Evolutionary conservation across 1,139 yeast genomes (phyloP).

Genomic region (Blastobotrys petasosporus): DNA sequence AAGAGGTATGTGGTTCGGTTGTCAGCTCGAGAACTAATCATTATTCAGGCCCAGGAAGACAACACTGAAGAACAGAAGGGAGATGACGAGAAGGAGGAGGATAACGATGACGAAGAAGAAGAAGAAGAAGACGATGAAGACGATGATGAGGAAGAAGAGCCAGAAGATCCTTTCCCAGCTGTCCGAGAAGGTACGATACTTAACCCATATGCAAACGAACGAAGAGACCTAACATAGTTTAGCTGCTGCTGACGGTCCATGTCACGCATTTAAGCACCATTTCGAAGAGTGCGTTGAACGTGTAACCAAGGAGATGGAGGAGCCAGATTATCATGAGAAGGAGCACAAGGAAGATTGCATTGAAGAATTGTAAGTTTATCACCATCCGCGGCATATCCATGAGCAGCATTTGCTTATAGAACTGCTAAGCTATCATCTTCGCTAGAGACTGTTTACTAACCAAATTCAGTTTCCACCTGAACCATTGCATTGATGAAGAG

Average conservation of each 20-base stretch:
- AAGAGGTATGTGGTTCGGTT: conserved; percentile 8
- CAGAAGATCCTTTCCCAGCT: conserved; percentile 32
- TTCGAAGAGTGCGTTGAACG: conserved; percentile 93
- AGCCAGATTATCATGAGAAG: conserved; percentile 70
- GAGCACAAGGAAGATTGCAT: conserved; percentile 94
- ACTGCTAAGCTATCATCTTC: too few relatives aligned
- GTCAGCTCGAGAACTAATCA: background rate
- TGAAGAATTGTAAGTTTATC: conserved; percentile 59
- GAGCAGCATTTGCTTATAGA: too few relatives aligned
- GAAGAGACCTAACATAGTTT: conserved; percentile 3
- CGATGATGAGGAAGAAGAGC: conserved; percentile 47
- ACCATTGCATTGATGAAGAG: conserved; percentile 89
- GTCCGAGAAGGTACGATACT: conserved; percentile 26
- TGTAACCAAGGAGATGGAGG: conserved; percentile 81
- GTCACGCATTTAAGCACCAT: conserved; percentile 78
- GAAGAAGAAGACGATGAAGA: conserved; percentile 42
- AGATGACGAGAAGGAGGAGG: conserved; percentile 38
- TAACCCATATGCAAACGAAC: background rate
- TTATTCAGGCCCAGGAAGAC: conserved; percentile 16
- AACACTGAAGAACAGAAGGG: conserved; percentile 38
- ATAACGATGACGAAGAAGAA: conserved; percentile 38
- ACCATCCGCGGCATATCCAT: too few relatives aligned
- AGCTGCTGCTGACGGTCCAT: conserved; percentile 51
- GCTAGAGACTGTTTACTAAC: conserved; percentile 14
- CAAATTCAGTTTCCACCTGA: conserved; percentile 68